Evolutionary conservation across 768 basidiomycete species (phyloP), one percentile per base, ranked within the genome.

Genomic region (Auriscalpium vulgare): DNA sequence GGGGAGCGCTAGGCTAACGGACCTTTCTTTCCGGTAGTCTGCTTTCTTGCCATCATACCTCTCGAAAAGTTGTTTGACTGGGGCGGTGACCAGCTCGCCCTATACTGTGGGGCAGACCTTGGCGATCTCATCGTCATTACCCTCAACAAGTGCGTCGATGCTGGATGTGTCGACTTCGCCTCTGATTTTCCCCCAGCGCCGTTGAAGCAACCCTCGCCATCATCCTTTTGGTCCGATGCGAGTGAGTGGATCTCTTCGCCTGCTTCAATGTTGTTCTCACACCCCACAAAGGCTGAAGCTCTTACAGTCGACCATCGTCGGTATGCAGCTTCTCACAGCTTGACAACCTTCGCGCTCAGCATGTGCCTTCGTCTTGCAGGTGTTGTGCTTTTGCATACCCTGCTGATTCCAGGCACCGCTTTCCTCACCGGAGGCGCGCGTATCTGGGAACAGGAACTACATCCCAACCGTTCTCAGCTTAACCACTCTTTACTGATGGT

Each of bases 151-250:
- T 84, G 51, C 46, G 77, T 47, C 16, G 16, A 16, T 14, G 14
- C 29, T 49, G n/a, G 6, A 13, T 11, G 23, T 11, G 48, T 10
- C 11, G 10, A 2, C 10, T 13, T 21, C 36, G n/a, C 9, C 13
- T 37, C 50, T 53, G 43, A 37, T 53, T 47, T 48, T 6, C 37
- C 34, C 23, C 4, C 55, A 88, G 85, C 64, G 72, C 80, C 8
- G 84, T 90, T 1, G 88, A 90, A 69, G 87, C 80, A 0, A 84
- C 84, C 0, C 70, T 90, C 6, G 84, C 84, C 0, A 83, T 88
- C 51, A 78, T 88, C 54, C 72, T 89, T 16, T 69, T 89, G n/a
- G 60, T 66, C n/a, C 80, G 78, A 68, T 85, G 85, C 80, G 81
- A 88, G 83, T 86, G 62, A 69, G 83, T 78, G 7, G n/a, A 10